Base-by-base conservation (phyloP, 176 grass and related monocot species). In the Carex kokanica region DNA sequence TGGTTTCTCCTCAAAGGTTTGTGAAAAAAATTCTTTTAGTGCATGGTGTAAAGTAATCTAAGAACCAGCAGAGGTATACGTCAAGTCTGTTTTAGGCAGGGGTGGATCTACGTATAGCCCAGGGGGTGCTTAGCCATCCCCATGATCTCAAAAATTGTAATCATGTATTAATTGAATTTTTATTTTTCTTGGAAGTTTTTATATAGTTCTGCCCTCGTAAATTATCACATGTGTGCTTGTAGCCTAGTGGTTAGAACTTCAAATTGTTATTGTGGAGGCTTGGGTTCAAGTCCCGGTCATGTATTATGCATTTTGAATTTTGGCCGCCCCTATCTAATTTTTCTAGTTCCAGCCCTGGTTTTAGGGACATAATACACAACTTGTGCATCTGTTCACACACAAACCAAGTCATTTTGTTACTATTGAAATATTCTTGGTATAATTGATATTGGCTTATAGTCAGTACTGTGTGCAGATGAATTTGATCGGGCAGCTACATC, bases 401-500 rank as follows among this genome's bases (percentile, higher is more conserved):
- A 52, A 40, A 49, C 6, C 3, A 14, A 41, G 43, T 83, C 16
- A 8, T 79, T 89, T 9, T 89, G 20, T 60, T 73, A 16, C 43
- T 68, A 71, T 18, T 12, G 3, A 54, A 58, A 24, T 59, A 85
- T 85, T 77, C 15, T 31, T 77, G 23, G 13, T 55, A 47, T 54
- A 52, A 17, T 56, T 0, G 51, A 54, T 78, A 78, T 49, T 49
- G 53, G 60, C 87, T 91, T 51, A 85, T 86, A 47, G 66, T 62
- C 84, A 55, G 78, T 89, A 59, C 43, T 41, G 43, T 58, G 43
- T 93, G 84, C 90, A 98, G 95, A 95, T 98, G 74, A 95, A 87
- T 90, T 91, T 98, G 86, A 95, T 86, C 51, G 95, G 95, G 4
- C 90, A 98, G 84, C 95, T 98, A 85, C 95, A 98, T 95, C 95